Conservation (phyloP, 2,329 filamentous ascomycete genomes). For the Fusarium lateritium region DNA sequence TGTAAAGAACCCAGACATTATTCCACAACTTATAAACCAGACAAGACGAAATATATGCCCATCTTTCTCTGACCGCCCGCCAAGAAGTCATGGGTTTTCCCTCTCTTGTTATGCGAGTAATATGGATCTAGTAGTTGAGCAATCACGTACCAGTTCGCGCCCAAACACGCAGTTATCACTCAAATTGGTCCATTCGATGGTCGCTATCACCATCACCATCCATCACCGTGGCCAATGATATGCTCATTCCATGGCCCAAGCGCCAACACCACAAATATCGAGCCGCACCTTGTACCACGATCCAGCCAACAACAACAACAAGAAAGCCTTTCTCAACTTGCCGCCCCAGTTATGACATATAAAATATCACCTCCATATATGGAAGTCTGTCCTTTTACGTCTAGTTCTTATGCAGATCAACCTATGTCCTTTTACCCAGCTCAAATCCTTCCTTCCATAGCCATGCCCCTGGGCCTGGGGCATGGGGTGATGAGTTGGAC, state of each 20-base stretch:
- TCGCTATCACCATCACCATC: constrained; percentile 22
- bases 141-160: constrained; percentile 17
- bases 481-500: constrained; percentile 40
- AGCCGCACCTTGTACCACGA: constrained; percentile 21
- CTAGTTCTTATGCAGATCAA: constrained; percentile 24
- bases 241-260: constrained; percentile 27
- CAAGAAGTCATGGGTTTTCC: constrained; percentile 7
- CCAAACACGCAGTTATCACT: constrained; percentile 17
- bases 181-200: constrained; percentile 11
- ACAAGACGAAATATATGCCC: constrained; percentile 5
- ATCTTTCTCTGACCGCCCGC: background rate
- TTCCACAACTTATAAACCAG: constrained; percentile 31
- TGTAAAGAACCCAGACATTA: constrained; percentile 28
- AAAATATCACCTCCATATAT: constrained; percentile 12
- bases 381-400: background rate
- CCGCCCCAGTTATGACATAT: background rate
- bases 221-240: constrained; percentile 22
- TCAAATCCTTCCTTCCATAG: constrained; percentile 12
- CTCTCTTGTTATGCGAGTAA: constrained; percentile 1
- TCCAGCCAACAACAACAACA: constrained; percentile 24
- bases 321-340: constrained; percentile 13
- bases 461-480: constrained; percentile 38
- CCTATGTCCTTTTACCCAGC: constrained; percentile 23
- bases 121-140: constrained; percentile 1
- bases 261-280: constrained; percentile 24